Base-by-base conservation (phyloP, 2,329 filamentous ascomycete genomes). In the Talaromyces islandicus region DNA sequence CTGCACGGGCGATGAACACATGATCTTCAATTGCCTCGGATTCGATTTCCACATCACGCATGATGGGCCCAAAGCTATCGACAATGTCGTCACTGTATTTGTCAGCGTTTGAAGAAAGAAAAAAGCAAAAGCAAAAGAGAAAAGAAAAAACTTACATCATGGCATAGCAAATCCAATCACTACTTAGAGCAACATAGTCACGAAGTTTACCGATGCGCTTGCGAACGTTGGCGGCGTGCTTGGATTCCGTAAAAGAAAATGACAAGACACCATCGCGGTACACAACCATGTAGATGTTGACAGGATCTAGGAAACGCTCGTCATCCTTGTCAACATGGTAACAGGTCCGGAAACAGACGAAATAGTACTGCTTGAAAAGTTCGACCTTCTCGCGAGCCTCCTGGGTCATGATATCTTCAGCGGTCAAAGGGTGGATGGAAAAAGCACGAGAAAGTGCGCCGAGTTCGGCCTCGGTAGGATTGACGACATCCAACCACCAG, bases 151-250 rank as follows among this genome's bases (percentile, higher is more conserved):
- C 88, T 82, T 80, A 91, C 88, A 99, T 97, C 70, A 99, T 83
- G 50, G 94, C 94, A 72, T 99, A 99, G 80, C 94, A 99, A 67
- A 97, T 95, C 93, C 95, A 99, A 76, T 99, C 94, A 67, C 92
- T 92, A 71, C 91, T 96, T 43, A 99, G 83, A 63, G 92, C 88
- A 68, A 97, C 90, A 70, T 97, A 97, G 71, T 99, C 94, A 70
- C 96, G 93, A 59, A 99, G 82, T 67, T 91, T 89, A 25, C 91
- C 88, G 69, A 99, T 97, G 75, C 94, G 87, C 80, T 90, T 92
- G 65, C 93, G 87, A 27, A 99, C 94, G 65, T 94, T 91, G 50
- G 88, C 84, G 12, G 92, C 91, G 73, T 99, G 94, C 2, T 87
- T 86, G 70, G 95, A 96, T 14, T 88, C 88, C 54, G 86, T 86